Conservation (phyloP, 192 early-diverging fungal genomes). For the Diversispora epigaea region DNA sequence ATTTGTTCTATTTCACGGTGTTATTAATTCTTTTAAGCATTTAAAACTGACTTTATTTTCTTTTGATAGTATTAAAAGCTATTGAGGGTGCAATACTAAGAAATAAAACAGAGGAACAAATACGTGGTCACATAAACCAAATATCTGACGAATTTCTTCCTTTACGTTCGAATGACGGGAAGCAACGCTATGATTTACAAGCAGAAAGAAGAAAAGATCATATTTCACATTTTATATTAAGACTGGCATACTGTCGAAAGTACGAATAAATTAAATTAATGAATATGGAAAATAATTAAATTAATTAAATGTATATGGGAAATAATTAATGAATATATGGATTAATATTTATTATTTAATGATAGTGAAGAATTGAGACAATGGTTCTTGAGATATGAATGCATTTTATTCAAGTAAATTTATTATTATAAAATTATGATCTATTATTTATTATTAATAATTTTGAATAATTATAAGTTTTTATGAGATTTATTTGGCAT, state of each 20-base stretch:
- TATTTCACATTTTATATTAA: slow-evolving; percentile 78
- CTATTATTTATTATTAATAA: background rate
- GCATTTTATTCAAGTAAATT: slow-evolving; percentile 59
- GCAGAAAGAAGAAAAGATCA: slow-evolving; percentile 76
- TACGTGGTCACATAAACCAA: slow-evolving; percentile 51
- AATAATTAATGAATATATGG: slow-evolving; percentile 11
- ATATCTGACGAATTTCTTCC: slow-evolving; percentile 63
- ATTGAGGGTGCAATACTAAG: slow-evolving; percentile 81
- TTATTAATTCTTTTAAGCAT: too few relatives aligned
- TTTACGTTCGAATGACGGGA: slow-evolving; percentile 53
- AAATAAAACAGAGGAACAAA: slow-evolving; percentile 58
- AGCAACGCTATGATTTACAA: slow-evolving; percentile 35
- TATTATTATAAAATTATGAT: too few relatives aligned
- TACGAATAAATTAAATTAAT: slow-evolving; percentile 36
- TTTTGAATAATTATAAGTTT: too few relatives aligned
- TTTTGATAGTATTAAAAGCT: slow-evolving; percentile 66
- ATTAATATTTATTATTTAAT: background rate
- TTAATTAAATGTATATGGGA: too few relatives aligned
- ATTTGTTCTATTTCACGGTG: too few relatives aligned
- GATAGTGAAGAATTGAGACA: slow-evolving; percentile 64
- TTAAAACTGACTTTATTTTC: background rate
- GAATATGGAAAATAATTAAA: too few relatives aligned
- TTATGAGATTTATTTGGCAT: background rate
- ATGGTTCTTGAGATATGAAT: slow-evolving; percentile 77
- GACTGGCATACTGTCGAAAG: slow-evolving; percentile 68